These are phyloP conservation scores for Toxicodendron radicans DNA, from an alignment of 345 rosid genomes.

Conservation along the genomic window DNA sequence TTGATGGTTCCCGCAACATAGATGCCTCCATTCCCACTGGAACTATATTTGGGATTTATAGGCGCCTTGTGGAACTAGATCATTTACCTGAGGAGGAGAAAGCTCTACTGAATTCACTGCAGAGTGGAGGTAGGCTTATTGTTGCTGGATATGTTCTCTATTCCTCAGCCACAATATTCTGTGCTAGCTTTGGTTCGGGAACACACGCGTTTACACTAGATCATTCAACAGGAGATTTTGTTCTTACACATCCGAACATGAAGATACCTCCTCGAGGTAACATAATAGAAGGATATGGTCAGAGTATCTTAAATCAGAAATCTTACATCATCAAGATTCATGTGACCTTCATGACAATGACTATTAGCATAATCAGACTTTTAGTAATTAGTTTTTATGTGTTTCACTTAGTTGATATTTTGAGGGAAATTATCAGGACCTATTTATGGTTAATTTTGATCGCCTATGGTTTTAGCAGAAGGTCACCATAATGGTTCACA, in stretches of 20 bases:
- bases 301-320: neutral
- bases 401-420: neutral
- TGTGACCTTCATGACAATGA: neutral
- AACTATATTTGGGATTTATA: slow-evolving; percentile 80
- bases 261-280: slow-evolving; percentile 87
- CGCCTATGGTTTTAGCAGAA: neutral
- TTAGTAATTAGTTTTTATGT: neutral
- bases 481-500: neutral
- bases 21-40: slow-evolving; percentile 95
- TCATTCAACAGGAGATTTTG: slow-evolving; percentile 80
- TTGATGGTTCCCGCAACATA: slow-evolving; percentile 89
- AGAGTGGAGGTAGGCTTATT: slow-evolving; percentile 71
- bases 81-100: slow-evolving; percentile 68
- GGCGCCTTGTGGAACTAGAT: slow-evolving; percentile 72
- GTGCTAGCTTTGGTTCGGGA: slow-evolving; percentile 86
- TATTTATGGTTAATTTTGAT: neutral
- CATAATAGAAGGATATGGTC: neutral
- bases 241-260: slow-evolving; percentile 75
- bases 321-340: neutral
- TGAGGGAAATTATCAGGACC: neutral
- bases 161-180: slow-evolving; percentile 88
- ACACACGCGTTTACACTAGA: slow-evolving; percentile 89
- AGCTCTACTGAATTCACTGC: slow-evolving; percentile 73
- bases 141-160: slow-evolving; percentile 89
- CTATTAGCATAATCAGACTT: neutral